Evolutionary conservation across 371 early-diverging fungal species (phyloP).

Genomic region (Lichtheimia ramosa): DNA sequence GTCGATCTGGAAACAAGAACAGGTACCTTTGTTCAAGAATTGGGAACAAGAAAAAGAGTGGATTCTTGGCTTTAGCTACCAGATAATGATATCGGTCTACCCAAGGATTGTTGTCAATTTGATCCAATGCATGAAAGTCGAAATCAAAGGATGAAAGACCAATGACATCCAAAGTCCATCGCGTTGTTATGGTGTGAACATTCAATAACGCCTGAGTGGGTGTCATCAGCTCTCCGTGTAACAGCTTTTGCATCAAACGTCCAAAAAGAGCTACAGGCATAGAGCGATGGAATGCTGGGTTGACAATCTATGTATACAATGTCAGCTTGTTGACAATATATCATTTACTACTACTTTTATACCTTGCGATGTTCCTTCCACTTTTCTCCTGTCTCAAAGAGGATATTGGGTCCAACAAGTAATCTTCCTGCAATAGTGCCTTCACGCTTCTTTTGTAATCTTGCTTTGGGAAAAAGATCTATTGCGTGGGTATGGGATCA

Average conservation of each 20-base stretch:
- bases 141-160: constrained; percentile 40
- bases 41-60: constrained; percentile 23
- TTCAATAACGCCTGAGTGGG: not conserved
- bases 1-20: constrained; percentile 26
- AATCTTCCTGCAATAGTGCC: constrained; percentile 13
- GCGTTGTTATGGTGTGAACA: constrained; percentile 2
- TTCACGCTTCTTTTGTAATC: not conserved
- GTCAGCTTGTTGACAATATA: too few species aligned
- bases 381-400: constrained; percentile 17
- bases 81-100: constrained; percentile 9
- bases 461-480: constrained; percentile 28
- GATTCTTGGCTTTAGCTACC: constrained; percentile 18
- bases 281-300: constrained; percentile 43
- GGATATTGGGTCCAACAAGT: constrained; percentile 21
- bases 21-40: constrained; percentile 11
- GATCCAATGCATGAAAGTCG: constrained; percentile 19
- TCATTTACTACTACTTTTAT: too few species aligned
- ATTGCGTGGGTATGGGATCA: not conserved
- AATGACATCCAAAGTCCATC: constrained; percentile 37
- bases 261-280: constrained; percentile 40
- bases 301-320: constrained; percentile 20
- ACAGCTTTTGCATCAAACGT: constrained; percentile 15
- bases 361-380: constrained; percentile 34
- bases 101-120: constrained; percentile 11
- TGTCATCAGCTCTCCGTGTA: constrained; percentile 6